These are phyloP conservation scores for Colletotrichum aenigma DNA, from an alignment of 2,329 filamentous ascomycete species.

Conservation along the genomic window DNA sequence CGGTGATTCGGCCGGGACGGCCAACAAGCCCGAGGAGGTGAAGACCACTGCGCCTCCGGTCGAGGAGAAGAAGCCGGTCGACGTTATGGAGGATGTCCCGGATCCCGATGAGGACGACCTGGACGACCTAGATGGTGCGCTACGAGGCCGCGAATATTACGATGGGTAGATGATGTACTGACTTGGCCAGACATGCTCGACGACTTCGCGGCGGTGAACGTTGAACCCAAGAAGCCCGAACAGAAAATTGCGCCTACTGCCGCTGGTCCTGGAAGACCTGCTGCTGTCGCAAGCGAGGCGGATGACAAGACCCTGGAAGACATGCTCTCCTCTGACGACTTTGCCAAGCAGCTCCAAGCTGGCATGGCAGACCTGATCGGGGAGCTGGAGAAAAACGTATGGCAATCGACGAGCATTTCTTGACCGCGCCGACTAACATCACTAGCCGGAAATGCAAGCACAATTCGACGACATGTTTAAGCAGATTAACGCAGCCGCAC, in stretches of 20 bases:
- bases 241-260: constrained; percentile 5
- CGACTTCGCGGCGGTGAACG: constrained; percentile 76
- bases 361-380: constrained; percentile 87
- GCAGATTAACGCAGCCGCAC: constrained; percentile 64
- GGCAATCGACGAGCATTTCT: not conserved
- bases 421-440: not conserved
- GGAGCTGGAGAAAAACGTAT: constrained; percentile 59
- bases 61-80: constrained; percentile 26
- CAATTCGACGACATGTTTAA: constrained; percentile 82
- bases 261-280: constrained; percentile 25
- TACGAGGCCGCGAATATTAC: not conserved
- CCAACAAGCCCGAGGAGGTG: constrained; percentile 16
- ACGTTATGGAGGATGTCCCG: constrained; percentile 63
- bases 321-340: constrained; percentile 72
- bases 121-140: constrained; percentile 85
- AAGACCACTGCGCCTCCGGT: constrained; percentile 19
- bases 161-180: not conserved
- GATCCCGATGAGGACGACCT: constrained; percentile 93
- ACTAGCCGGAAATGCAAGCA: constrained; percentile 72
- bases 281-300: constrained; percentile 22
- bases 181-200: constrained; percentile 80
- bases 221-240: constrained; percentile 49
- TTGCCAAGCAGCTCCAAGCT: constrained; percentile 84
- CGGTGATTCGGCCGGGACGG: constrained; percentile 3
- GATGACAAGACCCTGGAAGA: constrained; percentile 39